Base-by-base conservation (phyloP, 495 filamentous ascomycete genomes). In the Talaromyces nanjingensis region DNA sequence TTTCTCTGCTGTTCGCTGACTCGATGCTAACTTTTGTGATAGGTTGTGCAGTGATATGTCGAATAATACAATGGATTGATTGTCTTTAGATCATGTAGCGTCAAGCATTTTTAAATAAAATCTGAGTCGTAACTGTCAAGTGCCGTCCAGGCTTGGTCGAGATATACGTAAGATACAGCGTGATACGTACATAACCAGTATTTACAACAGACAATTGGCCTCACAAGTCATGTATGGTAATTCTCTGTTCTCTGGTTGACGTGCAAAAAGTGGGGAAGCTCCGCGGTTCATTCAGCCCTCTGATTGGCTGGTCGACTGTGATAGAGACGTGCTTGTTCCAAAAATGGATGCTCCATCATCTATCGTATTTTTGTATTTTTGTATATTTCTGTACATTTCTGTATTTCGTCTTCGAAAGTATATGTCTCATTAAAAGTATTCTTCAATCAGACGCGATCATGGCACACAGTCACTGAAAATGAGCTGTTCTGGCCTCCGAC, bases 11-110 rank as follows among this genome's bases (percentile, higher is more conserved):
- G n/a, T 52, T 22, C 16, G 18, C 22, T 47, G 22, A 31, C 29
- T 31, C 20, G n/a, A 24, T 54, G 22, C 42, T 34, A 53, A 62
- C 25, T 27, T 16, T 53, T 24, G 24, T 55, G 37, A 47, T 53
- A 68, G 66, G 66, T 68, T 33, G 62, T 68, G 60, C 66, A 68
- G 49, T 68, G 60, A 65, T 55, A 39, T 29, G 45, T 18, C 18
- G 60, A 31, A 62, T 62, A 5, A 29, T 29, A 14, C 34, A 25
- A 34, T 42, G 6, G 27, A 49, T 18, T 49, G 59, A 18, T 20
- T 61, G 24, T 31, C 22, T 47, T 62, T 52, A 62, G 60, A 62
- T 62, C 34, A 62, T 62, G 60, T 62, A 62, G 60, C 60, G 60
- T 62, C 60, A 53, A 62, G 60, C 60, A 62, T 33, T 62, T 29